Evolutionary conservation across 768 basidiomycete species (phyloP).

Genomic region (Hemileccinum rubropunctum): DNA sequence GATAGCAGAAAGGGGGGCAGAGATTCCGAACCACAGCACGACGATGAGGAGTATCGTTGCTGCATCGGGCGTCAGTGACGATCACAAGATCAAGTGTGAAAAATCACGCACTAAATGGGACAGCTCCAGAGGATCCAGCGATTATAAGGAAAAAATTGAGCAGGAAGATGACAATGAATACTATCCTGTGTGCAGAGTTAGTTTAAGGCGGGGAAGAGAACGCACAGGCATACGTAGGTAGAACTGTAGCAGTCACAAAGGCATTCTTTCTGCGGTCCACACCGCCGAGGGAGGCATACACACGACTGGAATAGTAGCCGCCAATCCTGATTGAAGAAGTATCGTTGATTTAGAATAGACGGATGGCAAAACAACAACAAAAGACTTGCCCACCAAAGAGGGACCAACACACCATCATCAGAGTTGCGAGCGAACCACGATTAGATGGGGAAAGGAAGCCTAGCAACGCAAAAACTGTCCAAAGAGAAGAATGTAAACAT

Average conservation of each 20-base stretch:
- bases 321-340: conserved; percentile 53
- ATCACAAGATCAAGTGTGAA: neutral
- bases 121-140: conserved; percentile 89
- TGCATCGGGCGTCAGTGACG: conserved; percentile 24
- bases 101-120: conserved; percentile 74
- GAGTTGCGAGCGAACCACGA: conserved; percentile 86
- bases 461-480: conserved; percentile 79
- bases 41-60: conserved; percentile 85
- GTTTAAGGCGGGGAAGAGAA: neutral
- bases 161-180: conserved; percentile 86
- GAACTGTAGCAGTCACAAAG: conserved; percentile 81
- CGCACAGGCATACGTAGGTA: conserved; percentile 68
- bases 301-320: conserved; percentile 83
- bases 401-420: conserved; percentile 73
- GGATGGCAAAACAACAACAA: neutral
- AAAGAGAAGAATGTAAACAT: conserved; percentile 2
- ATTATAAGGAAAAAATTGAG: conserved; percentile 86
- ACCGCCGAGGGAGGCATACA: conserved; percentile 75
- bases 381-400: conserved; percentile 75
- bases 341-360: neutral
- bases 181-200: conserved; percentile 46
- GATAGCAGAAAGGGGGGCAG: conserved; percentile 81
- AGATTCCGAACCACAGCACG: conserved; percentile 90
- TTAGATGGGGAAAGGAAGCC: conserved; percentile 96
- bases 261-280: conserved; percentile 75